Conservation (phyloP, 179 eudicot species). For the Drosera spatulata region DNA sequence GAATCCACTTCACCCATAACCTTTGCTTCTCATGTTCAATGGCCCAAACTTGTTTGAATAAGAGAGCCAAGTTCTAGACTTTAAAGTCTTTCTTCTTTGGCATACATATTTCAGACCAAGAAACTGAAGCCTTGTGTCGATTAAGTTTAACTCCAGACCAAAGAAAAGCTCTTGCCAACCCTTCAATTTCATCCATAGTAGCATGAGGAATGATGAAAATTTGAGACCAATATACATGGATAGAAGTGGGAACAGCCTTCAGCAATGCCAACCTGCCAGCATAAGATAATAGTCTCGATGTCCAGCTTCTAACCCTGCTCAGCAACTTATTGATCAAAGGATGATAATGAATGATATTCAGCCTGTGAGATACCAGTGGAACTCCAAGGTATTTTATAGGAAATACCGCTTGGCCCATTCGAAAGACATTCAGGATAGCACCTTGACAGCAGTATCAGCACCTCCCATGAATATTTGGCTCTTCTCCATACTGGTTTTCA, state of each 20-base stretch:
- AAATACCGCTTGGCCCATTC: no score
- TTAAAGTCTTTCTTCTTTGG: background rate
- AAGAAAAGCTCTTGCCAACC: background rate
- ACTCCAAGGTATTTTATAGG: background rate
- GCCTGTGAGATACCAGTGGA: background rate
- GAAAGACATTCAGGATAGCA: no score
- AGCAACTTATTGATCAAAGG: background rate
- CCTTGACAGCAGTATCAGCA: no score
- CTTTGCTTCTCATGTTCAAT: no score
- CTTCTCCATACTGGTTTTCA: no score
- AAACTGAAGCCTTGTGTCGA: background rate
- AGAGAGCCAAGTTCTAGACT: no score
- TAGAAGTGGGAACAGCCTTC: background rate
- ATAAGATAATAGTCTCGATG: background rate
- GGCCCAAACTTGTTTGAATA: no score
- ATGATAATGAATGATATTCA: background rate
- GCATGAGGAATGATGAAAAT: background rate
- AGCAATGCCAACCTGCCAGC: background rate
- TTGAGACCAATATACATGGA: background rate
- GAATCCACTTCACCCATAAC: no score
- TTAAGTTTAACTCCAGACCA: background rate
- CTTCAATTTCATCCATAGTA: background rate
- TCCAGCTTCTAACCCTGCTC: background rate
- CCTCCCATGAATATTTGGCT: no score
- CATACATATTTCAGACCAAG: background rate